Base-by-base conservation (phyloP, 2,329 filamentous ascomycete genomes). In the Calonectria pseudoreteaudii region DNA sequence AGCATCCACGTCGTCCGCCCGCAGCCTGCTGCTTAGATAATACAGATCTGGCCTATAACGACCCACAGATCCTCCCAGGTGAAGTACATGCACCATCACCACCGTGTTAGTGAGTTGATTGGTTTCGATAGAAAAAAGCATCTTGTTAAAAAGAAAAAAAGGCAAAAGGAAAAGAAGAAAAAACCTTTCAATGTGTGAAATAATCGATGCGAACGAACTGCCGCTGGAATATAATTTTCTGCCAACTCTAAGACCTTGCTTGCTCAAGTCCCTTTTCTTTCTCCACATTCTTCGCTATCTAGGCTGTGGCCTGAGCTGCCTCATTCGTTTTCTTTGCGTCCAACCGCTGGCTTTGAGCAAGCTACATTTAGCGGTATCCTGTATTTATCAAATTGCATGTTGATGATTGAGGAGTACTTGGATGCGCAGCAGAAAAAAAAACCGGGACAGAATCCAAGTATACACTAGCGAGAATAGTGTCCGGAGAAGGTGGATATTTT, bases 1-100 rank as follows among this genome's bases (percentile, higher is more conserved):
- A 26, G 47, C 23, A 72, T 72, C 65, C 70, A 68, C 70, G 70
- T 72, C 70, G 44, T 62, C 64, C 14, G 64, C 44, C 70, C 41
- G 70, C 36, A 72, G 70, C 70, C 70, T 72, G 36, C 67, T 70
- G 68, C 68, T 70, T 70, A 70, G 31, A 20, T 70, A 70, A 70
- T 62, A 28, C 56, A 10, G 2, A n/a, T 16, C 31, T 18, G 56
- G 34, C 56, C 56, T 41, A 41, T 60, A 7, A 18, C n/a, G n/a
- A 14, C 34, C 23, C n/a, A 16, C 8, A 13, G 53, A 60, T n/a
- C 56, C n/a, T 23, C 34, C 7, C 23, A 34, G 23, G n/a, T 20
- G 1, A 36, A 58, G 14, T 13, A 34, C 20, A 13, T 58, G 52
- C 41, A 44, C 38, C 38, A 13, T n/a, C n/a, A 47, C 6, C 20